Percentiles rank a stretch among this genome's conserved stretches.
Conservation (phyloP, 331 rosid species). For the Pyrus hybrid region DNA sequence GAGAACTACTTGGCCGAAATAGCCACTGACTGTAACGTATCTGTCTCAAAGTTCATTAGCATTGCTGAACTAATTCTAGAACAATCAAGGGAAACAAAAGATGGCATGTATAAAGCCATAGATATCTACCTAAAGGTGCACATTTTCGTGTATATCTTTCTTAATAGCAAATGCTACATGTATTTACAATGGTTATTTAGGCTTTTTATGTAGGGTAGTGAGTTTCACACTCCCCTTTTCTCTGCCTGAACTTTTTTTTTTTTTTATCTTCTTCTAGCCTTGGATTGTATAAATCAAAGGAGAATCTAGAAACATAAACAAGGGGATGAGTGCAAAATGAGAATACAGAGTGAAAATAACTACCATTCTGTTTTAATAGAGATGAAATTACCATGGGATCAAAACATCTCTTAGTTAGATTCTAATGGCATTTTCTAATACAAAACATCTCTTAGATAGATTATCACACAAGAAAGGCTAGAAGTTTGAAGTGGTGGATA, state of each 20-base stretch:
- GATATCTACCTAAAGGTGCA: conserved; percentile 90
- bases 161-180: background rate
- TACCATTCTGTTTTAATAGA: background rate
- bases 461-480: conserved; percentile 70
- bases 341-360: too few relatives aligned
- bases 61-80: conserved; percentile 79
- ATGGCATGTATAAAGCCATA: conserved; percentile 83
- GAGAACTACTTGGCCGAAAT: conserved; percentile 83
- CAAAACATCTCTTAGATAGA: conserved; percentile 50
- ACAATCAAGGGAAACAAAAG: conserved; percentile 74
- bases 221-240: too few relatives aligned
- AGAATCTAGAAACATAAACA: too few relatives aligned
- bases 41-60: conserved; percentile 51
- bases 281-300: too few relatives aligned
- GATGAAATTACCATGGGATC: background rate
- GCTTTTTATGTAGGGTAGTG: too few relatives aligned
- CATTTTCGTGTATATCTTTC: background rate
- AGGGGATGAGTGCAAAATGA: too few relatives aligned
- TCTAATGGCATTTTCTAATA: background rate
- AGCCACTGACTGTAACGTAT: conserved; percentile 64
- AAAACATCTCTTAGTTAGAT: background rate
- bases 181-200: background rate
- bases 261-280: too few relatives aligned
- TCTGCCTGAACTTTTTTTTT: too few relatives aligned
- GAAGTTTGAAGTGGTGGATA: conserved; percentile 86